Evolutionary conservation across 306 rosid species (phyloP).

Genomic region (Castanea sativa): DNA sequence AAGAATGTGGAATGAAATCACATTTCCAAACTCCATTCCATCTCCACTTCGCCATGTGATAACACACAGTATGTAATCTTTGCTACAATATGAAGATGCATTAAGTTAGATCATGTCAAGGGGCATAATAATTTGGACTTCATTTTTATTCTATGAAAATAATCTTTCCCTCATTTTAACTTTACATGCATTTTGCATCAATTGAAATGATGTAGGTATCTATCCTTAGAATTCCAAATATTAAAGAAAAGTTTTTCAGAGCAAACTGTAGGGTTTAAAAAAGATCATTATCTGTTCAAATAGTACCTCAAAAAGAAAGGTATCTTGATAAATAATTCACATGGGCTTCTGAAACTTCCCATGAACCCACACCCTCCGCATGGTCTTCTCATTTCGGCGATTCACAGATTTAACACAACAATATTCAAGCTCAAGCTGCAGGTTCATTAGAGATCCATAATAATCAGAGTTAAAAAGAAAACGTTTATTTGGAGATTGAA

Average conservation of each 20-base stretch:
- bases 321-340: conserved; percentile 17
- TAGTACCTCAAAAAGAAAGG: neutral
- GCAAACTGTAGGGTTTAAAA: neutral
- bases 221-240: neutral
- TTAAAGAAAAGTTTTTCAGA: neutral
- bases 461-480: conserved; percentile 6
- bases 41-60: no score
- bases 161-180: neutral
- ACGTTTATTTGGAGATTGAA: neutral
- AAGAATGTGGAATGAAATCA: no score
- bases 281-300: neutral
- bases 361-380: conserved; percentile 95
- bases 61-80: no score
- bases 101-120: no score
- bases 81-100: no score
- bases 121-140: no score
- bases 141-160: no score
- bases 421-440: conserved; percentile 84
- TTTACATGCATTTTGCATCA: neutral
- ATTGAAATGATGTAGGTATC: neutral
- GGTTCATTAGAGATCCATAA: conserved; percentile 17
- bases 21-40: no score
- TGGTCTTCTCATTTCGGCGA: conserved; percentile 72
- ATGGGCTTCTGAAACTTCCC: conserved; percentile 86
- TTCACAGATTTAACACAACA: conserved; percentile 84